Evolutionary conservation across 352 stramenopile genomes (phyloP).

Genomic region (Phytopythium litorale): DNA sequence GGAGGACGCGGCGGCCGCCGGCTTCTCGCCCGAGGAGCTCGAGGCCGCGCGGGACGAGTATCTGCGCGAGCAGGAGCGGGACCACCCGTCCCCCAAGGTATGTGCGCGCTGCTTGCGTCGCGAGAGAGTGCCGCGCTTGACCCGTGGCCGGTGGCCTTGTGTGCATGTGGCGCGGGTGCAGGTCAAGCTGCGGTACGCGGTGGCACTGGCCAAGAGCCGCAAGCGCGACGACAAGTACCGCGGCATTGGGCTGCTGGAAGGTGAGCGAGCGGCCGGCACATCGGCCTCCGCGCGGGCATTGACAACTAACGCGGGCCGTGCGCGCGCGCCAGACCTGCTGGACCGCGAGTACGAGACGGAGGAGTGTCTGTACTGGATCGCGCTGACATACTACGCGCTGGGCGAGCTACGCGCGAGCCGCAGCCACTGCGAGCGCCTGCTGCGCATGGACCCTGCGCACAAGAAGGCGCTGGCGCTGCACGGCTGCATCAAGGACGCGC

Average conservation of each 20-base stretch:
- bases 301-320: not conserved
- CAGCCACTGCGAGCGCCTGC: conserved; percentile 64
- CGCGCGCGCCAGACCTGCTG: conserved; percentile 42
- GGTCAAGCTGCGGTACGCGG: conserved; percentile 71
- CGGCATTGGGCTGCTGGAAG: conserved; percentile 66
- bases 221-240: conserved; percentile 81
- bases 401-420: conserved; percentile 69
- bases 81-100: conserved; percentile 59
- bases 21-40: conserved; percentile 73
- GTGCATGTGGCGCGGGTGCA: conserved; percentile 10
- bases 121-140: too few relatives aligned
- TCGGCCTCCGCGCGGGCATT: not conserved
- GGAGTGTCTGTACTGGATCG: conserved; percentile 81
- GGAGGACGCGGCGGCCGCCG: conserved; percentile 37
- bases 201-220: conserved; percentile 69
- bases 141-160: not conserved
- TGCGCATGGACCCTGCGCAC: conserved; percentile 72
- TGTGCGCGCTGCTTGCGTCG: not conserved
- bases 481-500: conserved; percentile 71
- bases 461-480: conserved; percentile 69
- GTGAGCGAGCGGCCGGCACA: conserved; percentile 11
- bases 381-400: conserved; percentile 60
- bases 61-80: conserved; percentile 72
- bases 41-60: conserved; percentile 71
- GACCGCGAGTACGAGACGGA: conserved; percentile 40